Conservation (phyloP, 2,329 filamentous ascomycete genomes). For the Nemania sp. region DNA sequence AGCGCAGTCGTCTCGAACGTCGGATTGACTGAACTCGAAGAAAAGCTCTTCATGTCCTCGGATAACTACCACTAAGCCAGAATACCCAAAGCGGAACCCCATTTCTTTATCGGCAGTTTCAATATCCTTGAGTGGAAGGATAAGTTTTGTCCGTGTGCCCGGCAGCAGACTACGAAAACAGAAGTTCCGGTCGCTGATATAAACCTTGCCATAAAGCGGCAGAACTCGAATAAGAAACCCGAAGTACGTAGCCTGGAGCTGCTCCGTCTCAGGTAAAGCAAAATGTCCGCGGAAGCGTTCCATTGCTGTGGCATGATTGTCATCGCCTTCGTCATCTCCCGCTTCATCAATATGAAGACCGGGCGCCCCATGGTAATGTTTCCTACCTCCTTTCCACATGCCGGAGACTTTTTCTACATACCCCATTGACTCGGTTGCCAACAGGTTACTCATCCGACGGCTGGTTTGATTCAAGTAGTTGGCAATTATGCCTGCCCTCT, state of each 20-base stretch:
- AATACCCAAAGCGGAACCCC: slow-evolving; percentile 91
- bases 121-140: slow-evolving; percentile 89
- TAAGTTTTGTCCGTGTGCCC: slow-evolving; percentile 90
- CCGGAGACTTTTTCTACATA: slow-evolving; percentile 97
- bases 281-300: slow-evolving; percentile 93
- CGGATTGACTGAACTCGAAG: slow-evolving; percentile 86
- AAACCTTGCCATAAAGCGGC: slow-evolving; percentile 95
- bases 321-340: slow-evolving; percentile 65
- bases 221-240: slow-evolving; percentile 91
- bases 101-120: slow-evolving; percentile 96
- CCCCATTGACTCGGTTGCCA: slow-evolving; percentile 93
- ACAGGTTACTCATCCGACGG: slow-evolving; percentile 81
- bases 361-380: slow-evolving; percentile 80
- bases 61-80: slow-evolving; percentile 91
- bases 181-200: slow-evolving; percentile 87
- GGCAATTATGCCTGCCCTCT: slow-evolving; percentile 84
- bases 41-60: slow-evolving; percentile 95
- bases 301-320: slow-evolving; percentile 73
- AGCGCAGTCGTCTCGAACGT: slow-evolving; percentile 87
- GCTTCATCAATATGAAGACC: slow-evolving; percentile 67
- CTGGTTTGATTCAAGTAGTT: slow-evolving; percentile 84
- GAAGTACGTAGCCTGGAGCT: slow-evolving; percentile 89
- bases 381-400: slow-evolving; percentile 93
- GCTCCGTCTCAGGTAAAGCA: slow-evolving; percentile 84
- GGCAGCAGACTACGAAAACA: slow-evolving; percentile 94